Percentiles rank a stretch among this genome's conserved stretches.
These are phyloP conservation scores for Testicularia cyperi DNA, from an alignment of 1,284 basidiomycete genomes.

Conservation along the genomic window DNA sequence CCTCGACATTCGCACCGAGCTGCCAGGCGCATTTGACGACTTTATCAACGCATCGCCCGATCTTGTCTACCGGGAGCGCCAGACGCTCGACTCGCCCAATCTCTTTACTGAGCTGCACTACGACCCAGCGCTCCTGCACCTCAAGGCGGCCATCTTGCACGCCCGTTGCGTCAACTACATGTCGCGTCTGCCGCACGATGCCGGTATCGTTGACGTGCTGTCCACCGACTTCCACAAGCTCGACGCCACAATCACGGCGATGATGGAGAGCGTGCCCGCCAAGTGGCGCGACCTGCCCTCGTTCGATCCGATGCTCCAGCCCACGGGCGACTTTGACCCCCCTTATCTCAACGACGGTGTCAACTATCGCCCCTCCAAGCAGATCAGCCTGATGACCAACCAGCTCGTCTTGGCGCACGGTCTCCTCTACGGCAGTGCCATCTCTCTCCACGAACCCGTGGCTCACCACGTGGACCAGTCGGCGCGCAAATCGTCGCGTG, in stretches of 20 bases:
- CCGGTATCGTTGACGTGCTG: slow-evolving; percentile 24
- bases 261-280: slow-evolving; percentile 31
- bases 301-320: slow-evolving; percentile 20
- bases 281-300: slow-evolving; percentile 21
- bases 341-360: slow-evolving; percentile 31
- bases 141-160: slow-evolving; percentile 41
- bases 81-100: slow-evolving; percentile 39
- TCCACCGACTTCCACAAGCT: slow-evolving; percentile 30
- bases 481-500: slow-evolving; percentile 18
- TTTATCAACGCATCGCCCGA: slow-evolving; percentile 22
- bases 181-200: slow-evolving; percentile 29
- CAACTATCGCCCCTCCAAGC: slow-evolving; percentile 28
- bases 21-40: slow-evolving; percentile 40
- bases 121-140: slow-evolving; percentile 31
- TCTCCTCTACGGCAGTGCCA: slow-evolving; percentile 27
- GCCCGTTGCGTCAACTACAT: slow-evolving; percentile 35
- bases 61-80: slow-evolving; percentile 24
- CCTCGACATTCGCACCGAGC: slow-evolving; percentile 34
- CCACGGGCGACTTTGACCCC: slow-evolving; percentile 14
- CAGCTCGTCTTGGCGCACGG: slow-evolving; percentile 35
- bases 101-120: slow-evolving; percentile 36
- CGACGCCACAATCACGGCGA: slow-evolving; percentile 12
- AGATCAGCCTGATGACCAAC: slow-evolving; percentile 34
- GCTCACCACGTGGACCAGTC: slow-evolving; percentile 29
- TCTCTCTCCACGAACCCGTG: slow-evolving; percentile 42